phyloP scores from a whole-genome alignment of 805 yeast species.

The Wickerhamomyces queroliae region DNA sequence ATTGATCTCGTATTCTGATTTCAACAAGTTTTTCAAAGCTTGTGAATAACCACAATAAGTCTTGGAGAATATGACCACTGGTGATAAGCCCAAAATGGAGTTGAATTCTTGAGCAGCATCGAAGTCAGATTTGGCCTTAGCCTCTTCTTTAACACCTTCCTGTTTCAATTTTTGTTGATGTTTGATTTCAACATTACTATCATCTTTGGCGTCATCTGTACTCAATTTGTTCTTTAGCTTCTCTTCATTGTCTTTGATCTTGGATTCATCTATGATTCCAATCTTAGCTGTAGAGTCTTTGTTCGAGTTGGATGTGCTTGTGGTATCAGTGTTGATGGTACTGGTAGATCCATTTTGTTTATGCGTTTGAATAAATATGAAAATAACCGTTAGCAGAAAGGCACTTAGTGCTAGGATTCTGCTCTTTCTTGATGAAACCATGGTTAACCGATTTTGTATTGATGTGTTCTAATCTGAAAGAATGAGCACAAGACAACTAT shows the following conservation, averaged over 20 bases:
- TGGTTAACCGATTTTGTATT: neutral
- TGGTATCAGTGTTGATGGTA: too few species aligned
- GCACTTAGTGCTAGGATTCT: conserved; percentile 37
- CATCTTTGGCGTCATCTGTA: neutral
- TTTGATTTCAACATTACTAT: neutral
- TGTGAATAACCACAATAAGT: conserved; percentile 71
- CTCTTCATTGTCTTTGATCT: conserved; percentile 33
- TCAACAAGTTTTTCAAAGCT: conserved; percentile 60
- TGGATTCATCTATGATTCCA: conserved; percentile 36
- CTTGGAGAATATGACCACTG: conserved; percentile 55
- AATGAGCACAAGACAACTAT: too few species aligned
- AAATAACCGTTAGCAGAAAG: conserved; percentile 29
- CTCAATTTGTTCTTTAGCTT: conserved; percentile 13
- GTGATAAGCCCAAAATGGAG: conserved; percentile 53
- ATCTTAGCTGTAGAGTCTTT: conserved; percentile 9
- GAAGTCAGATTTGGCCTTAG: conserved; percentile 22
- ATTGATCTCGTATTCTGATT: conserved; percentile 55
- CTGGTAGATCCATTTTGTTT: conserved; percentile 6
- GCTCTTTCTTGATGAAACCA: conserved; percentile 29
- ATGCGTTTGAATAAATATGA: conserved; percentile 29
- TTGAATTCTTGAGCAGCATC: conserved; percentile 49
- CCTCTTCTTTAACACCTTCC: conserved; percentile 9
- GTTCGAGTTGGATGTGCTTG: neutral
- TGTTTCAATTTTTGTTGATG: neutral
- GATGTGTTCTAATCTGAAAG: neutral